phyloP scores from a whole-genome alignment of 176 grass and related monocot species.

The Eleusine indica region DNA sequence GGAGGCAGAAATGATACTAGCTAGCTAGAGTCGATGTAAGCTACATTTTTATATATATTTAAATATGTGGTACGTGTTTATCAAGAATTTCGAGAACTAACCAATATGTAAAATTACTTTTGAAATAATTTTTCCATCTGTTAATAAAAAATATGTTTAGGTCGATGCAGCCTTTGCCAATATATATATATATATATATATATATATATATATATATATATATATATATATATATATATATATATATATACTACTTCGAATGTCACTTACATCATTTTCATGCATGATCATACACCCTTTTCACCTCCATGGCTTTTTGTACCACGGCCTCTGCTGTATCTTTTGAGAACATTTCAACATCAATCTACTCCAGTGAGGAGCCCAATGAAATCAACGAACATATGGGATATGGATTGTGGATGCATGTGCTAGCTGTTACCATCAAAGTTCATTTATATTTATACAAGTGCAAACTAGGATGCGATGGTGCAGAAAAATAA shows the following conservation, averaged over 20 bases:
- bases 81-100: not conserved
- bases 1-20: not conserved
- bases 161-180: not conserved
- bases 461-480: not conserved
- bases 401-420: not conserved
- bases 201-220: not conserved
- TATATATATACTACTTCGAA: slow-evolving; percentile 5
- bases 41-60: too few species aligned
- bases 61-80: too few species aligned
- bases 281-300: slow-evolving; percentile 10
- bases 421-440: not conserved
- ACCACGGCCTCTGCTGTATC: not conserved
- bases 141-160: not conserved
- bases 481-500: not conserved
- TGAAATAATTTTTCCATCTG: not conserved
- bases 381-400: slow-evolving; percentile 19
- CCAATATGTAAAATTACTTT: not conserved
- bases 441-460: slow-evolving; percentile 23
- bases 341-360: slow-evolving; percentile 48
- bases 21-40: too few species aligned
- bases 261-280: slow-evolving; percentile 34
- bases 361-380: not conserved
- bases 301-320: slow-evolving; percentile 1
- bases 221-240: slow-evolving; percentile 15
- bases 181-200: not conserved